A percentile compares a stretch with the other conserved stretches of the same genome.
phyloP scores from a whole-genome alignment of 169 alveolate genomes.

The Amoebophrya sp. region DNA sequence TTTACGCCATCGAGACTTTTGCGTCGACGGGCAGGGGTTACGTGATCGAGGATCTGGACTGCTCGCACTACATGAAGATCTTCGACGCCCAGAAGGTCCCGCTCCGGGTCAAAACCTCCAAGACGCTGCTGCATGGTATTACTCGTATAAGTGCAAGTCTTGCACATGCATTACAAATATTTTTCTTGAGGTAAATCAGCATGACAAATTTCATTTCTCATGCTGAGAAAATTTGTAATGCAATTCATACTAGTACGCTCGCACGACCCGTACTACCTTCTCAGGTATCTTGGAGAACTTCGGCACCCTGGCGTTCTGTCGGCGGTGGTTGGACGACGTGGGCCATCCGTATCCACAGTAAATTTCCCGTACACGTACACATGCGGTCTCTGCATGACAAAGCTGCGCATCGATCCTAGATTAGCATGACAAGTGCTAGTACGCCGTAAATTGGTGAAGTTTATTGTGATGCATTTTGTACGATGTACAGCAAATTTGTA shows the following conservation, averaged over 20 bases:
- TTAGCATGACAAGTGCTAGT: no score
- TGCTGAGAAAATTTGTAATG: no score
- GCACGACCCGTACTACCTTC: constrained; percentile 21
- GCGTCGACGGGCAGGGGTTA: constrained; percentile 97
- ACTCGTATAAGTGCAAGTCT: no score
- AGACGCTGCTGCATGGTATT: constrained; percentile 56
- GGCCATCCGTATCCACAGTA: constrained; percentile 84
- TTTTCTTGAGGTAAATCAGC: no score
- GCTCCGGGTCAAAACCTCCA: constrained; percentile 79
- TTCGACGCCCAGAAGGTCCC: constrained; percentile 81
- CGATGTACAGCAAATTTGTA: no score
- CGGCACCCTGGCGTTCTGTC: constrained; percentile 97
- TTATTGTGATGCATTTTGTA: background rate
- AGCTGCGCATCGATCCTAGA: constrained; percentile 25
- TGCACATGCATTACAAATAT: no score
- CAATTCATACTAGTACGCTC: no score
- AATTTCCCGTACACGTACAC: no score
- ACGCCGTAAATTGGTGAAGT: background rate
- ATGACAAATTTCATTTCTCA: no score
- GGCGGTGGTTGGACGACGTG: constrained; percentile 96
- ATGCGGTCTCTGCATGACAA: no score
- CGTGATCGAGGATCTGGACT: constrained; percentile 73
- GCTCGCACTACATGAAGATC: constrained; percentile 95
- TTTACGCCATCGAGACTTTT: constrained; percentile 99
- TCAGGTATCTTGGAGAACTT: constrained; percentile 83